These are phyloP conservation scores for Neonectria sp. DNA, from an alignment of 2,329 filamentous ascomycete genomes.

Conservation along the genomic window DNA sequence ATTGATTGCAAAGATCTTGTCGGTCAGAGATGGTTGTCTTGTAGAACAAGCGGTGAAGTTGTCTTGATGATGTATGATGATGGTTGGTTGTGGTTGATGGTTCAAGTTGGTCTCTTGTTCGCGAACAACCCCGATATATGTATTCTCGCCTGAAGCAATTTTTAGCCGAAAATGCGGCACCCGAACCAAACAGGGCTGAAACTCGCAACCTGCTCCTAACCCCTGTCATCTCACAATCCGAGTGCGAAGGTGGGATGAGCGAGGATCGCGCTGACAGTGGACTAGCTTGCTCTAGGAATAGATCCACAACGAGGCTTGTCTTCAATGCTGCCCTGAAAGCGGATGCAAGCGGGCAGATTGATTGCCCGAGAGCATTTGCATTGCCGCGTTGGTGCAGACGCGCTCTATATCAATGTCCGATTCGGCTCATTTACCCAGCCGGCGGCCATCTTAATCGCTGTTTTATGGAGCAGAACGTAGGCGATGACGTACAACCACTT, in stretches of 20 bases:
- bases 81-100: background rate
- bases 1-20: background rate
- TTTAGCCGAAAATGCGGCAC: background rate
- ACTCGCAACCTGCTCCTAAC: background rate
- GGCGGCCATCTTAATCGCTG: background rate
- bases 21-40: too few relatives aligned
- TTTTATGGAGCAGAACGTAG: background rate
- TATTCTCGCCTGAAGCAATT: background rate
- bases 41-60: background rate
- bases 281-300: conserved; percentile 3
- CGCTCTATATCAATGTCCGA: background rate
- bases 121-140: background rate
- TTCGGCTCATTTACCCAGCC: conserved; percentile 1
- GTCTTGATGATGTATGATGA: background rate
- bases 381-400: background rate
- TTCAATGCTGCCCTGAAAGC: background rate
- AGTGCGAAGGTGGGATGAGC: background rate
- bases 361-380: background rate
- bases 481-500: too few relatives aligned
- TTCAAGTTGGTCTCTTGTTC: background rate
- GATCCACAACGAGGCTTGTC: background rate
- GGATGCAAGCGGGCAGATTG: background rate
- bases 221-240: background rate
- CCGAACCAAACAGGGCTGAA: background rate
- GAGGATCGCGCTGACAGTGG: background rate